Conservation (phyloP, 2,329 filamentous ascomycete genomes). For the Neofusicoccum laricinum region DNA sequence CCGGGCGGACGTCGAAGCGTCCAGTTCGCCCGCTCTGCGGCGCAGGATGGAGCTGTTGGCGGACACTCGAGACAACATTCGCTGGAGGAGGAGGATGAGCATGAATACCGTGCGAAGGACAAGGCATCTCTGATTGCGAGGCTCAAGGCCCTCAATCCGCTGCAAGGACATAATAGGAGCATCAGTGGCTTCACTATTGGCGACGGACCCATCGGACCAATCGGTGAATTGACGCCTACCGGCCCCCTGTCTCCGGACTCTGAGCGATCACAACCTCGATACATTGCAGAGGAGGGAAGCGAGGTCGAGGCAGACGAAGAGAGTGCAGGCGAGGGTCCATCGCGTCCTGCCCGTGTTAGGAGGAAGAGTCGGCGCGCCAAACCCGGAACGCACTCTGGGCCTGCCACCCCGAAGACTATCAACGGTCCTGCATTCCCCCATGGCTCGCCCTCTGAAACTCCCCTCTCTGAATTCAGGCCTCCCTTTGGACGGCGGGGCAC, state of each 20-base stretch:
- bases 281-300: slow-evolving; percentile 59
- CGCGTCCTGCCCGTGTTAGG: slow-evolving; percentile 51
- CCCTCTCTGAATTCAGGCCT: slow-evolving; percentile 40
- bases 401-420: slow-evolving; percentile 61
- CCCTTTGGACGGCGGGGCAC: slow-evolving; percentile 55
- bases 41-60: slow-evolving; percentile 41
- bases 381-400: slow-evolving; percentile 60
- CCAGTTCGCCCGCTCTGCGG: slow-evolving; percentile 62
- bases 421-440: slow-evolving; percentile 47
- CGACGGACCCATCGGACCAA: slow-evolving; percentile 34
- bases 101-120: slow-evolving; percentile 47
- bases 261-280: slow-evolving; percentile 46
- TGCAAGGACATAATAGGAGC: slow-evolving; percentile 50
- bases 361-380: slow-evolving; percentile 60
- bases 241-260: slow-evolving; percentile 45
- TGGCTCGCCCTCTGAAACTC: slow-evolving; percentile 34
- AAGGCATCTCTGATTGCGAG: slow-evolving; percentile 72
- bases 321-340: slow-evolving; percentile 68
- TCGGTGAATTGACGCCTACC: slow-evolving; percentile 38
- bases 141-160: slow-evolving; percentile 65
- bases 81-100: slow-evolving; percentile 55
- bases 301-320: slow-evolving; percentile 78
- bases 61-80: slow-evolving; percentile 62
- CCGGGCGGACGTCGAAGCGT: slow-evolving; percentile 62
- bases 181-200: slow-evolving; percentile 46